Base-by-base conservation (phyloP, 345 rosid species). In the Atalantia buxifolia region DNA sequence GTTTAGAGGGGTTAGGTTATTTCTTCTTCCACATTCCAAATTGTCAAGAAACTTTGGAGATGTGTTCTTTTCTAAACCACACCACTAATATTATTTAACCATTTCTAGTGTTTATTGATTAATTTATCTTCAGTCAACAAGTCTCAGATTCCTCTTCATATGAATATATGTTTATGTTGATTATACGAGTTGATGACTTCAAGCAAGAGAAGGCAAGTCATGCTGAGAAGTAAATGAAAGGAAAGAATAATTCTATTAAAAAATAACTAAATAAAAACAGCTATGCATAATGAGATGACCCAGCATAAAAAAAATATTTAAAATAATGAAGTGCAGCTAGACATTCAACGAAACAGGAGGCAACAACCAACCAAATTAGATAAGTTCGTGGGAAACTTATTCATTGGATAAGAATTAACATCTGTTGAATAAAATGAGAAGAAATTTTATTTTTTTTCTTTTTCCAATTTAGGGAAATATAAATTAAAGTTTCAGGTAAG, bases 311-410 rank as follows among this genome's bases (percentile, higher is more conserved):
- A 33, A 55, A 8, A 22, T 22, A 2, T 67, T 38, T 3, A 36
- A 28, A 53, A 5, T 55, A 18, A 18, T 40, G 31, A 38, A 10
- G 16, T 40, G 8, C 24, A 74, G 76, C 40, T 22, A 67, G 83
- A 40, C 67, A 63, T 18, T 74, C 42, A n/a, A 59, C 67, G 78
- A 81, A 82, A 77, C 80, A 77, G 77, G 82, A 81, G 83, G 80
- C 80, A 79, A 30, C 72, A 64, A 75, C 86, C 86, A 79, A 62
- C 76, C 61, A 71, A 40, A 38, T 56, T 25, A 42, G 75, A 69
- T 69, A 71, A 57, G 75, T 74, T 71, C 28, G 66, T 75, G 36
- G 76, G 42, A n/a, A 60, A 74, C 69, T 31, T 72, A 7, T 71
- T 21, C 28, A 48, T 70, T 72, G 75, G 83, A 73, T 72, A 79